Evolutionary conservation across 805 yeast species (phyloP), one percentile per base, ranked within the genome.

Genomic region (Pichia cephalocereana): DNA sequence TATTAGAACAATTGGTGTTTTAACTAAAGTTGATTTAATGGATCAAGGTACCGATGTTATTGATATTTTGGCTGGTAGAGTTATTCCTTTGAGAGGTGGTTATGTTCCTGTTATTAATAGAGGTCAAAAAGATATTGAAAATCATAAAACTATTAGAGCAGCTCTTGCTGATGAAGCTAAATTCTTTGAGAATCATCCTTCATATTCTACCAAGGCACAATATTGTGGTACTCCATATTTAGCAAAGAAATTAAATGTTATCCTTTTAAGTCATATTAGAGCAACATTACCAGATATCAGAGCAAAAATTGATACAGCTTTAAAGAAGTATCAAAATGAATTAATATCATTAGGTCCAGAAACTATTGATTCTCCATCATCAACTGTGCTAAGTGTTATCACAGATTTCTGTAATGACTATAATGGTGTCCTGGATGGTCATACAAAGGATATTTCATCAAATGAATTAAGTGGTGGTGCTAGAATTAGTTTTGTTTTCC

Each of bases 211-310:
- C 32, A 93, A 91, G 65, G 91, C 97, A 8, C 95, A 87, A 61
- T 91, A 82, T 70, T 93, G 99, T 69, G 99, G 99, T 66, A 93
- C 99, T n/a, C 97, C 97, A 39, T 93, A 84, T 66, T 74, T 93
- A 63, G 96, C 98, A 46, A 86, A 88, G 64, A 87, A 89, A 68
- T 77, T 93, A 62, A 93, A 87, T 68, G 80, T 84, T 40, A 87
- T 93, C 57, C 76, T 93, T 58, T 75, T 88, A 69, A 88, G 83
- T 63, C 99, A 93, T 69, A 93, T 93, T 66, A 82, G 85, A 66
- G 80, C 83, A 47, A 84, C 89, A 9, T 70, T 85, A 62, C 99
- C 99, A 17, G 98, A 93, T 56, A 93, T 93, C 59, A 93, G 89
- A 68, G 77, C 85, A 66, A 82, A 91, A 67, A 86, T 90, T 59